phyloP scores from a whole-genome alignment of 257 asterid genomes.

The Ajuga chamaepitys region DNA sequence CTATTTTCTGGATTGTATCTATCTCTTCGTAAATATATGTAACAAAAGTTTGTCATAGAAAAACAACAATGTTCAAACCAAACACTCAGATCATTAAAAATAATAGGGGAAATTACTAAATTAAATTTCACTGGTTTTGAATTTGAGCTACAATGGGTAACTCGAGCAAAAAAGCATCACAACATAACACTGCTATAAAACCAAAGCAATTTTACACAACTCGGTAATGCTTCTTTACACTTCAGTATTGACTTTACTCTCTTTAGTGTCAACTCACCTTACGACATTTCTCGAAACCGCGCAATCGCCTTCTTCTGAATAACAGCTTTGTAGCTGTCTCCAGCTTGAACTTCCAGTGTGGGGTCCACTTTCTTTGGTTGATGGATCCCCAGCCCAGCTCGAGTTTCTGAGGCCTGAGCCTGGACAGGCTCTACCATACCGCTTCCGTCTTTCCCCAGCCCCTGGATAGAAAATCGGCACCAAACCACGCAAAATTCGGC shows the following conservation, averaged over 20 bases:
- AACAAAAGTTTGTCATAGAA: too few species aligned
- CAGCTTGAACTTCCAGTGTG: slow-evolving; percentile 83
- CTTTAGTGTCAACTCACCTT: slow-evolving; percentile 12
- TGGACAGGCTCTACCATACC: slow-evolving; percentile 96
- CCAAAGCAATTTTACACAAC: slow-evolving; percentile 1
- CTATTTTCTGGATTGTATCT: too few species aligned
- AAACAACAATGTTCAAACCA: not conserved
- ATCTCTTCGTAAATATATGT: too few species aligned
- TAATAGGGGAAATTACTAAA: not conserved
- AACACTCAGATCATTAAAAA: not conserved
- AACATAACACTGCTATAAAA: not conserved
- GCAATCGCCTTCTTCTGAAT: slow-evolving; percentile 98
- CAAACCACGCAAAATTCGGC: slow-evolving; percentile 32
- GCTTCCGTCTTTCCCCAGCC: slow-evolving; percentile 91
- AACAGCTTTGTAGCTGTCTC: slow-evolving; percentile 93
- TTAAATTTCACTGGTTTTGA: slow-evolving; percentile 1
- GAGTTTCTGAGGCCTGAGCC: slow-evolving; percentile 59
- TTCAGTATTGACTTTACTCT: not conserved
- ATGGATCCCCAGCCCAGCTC: slow-evolving; percentile 89
- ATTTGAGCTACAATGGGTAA: slow-evolving; percentile 9
- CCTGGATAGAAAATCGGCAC: slow-evolving; percentile 44
- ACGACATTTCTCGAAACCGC: slow-evolving; percentile 91
- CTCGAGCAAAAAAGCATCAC: not conserved
- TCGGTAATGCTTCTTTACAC: not conserved
- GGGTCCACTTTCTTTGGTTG: slow-evolving; percentile 83